Conservation (phyloP, 2,329 filamentous ascomycete species). For the Trichoderma simmonsii region DNA sequence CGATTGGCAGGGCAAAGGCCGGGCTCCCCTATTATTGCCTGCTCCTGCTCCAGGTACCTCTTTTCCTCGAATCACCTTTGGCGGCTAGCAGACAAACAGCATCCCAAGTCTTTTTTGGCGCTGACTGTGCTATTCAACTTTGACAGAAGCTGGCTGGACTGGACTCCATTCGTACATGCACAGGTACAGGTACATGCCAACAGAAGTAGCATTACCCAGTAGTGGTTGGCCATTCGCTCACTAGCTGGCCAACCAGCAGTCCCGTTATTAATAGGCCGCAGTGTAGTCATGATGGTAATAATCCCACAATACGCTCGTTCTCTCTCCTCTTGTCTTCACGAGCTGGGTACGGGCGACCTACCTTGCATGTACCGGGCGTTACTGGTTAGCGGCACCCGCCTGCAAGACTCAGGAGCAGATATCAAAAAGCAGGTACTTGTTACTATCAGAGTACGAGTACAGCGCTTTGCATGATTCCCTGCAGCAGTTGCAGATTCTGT, state of each 20-base stretch:
- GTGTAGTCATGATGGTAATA: background rate
- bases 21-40: background rate
- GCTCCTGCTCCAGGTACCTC: background rate
- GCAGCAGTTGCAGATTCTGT: background rate
- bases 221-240: background rate
- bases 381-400: background rate
- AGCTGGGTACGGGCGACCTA: background rate
- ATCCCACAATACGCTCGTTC: background rate
- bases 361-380: background rate
- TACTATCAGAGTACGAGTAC: background rate
- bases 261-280: slow-evolving; percentile 5
- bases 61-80: background rate
- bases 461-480: background rate
- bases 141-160: background rate
- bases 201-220: background rate
- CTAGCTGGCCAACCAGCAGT: background rate
- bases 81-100: background rate
- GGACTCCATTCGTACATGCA: background rate
- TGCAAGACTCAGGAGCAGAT: background rate
- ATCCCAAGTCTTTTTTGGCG: background rate
- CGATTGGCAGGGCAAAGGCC: background rate
- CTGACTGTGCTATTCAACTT: background rate
- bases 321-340: background rate
- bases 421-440: background rate
- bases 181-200: background rate